Base-by-base conservation (phyloP, 306 rosid genomes). In the Malus sylvestris region DNA sequence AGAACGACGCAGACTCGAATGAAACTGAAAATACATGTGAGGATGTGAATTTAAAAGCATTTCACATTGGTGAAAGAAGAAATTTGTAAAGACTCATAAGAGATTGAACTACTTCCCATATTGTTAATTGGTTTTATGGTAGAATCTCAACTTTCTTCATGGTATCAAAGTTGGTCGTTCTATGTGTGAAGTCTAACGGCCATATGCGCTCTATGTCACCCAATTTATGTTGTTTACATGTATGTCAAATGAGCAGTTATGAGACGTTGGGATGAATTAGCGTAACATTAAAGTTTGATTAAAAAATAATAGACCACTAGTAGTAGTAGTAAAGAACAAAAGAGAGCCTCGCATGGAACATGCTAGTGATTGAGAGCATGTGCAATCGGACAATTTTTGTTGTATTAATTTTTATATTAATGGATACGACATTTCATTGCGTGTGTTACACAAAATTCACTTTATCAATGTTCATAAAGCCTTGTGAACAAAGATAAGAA, bases 321-420 rank as follows among this genome's bases (percentile, higher is more conserved):
- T 57, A 55, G 23, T 20, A n/a, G 25, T 57, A 55, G 4, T 55
- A 45, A n/a, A 32, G 62, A 78, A 16, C 27, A n/a, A 19, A 32
- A 45, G 75, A 69, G 78, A 77, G 52, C 76, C 55, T 49, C 69
- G 40, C 74, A 78, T 63, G 60, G 76, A 70, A 61, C 73, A 62
- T 51, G 55, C 4, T 38, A 33, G 20, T 30, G 76, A 81, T 75
- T 81, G 80, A 46, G 60, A 81, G 86, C 80, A 68, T 73, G 32
- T 27, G 33, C 8, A 61, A 58, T 82, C 79, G 77, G 84, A 80
- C 85, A 84, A 77, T 29, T 23, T 18, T 33, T 8, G 45, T 8
- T 7, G 4, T 42, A 42, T 53, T 10, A 4, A 9, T 25, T 18
- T 70, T 70, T 4, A 1, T 25, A 45, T 13, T 7, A 44, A 6